These are phyloP conservation scores for Chaetomidium leptoderma DNA, from an alignment of 495 filamentous ascomycete species.

Conservation along the genomic window DNA sequence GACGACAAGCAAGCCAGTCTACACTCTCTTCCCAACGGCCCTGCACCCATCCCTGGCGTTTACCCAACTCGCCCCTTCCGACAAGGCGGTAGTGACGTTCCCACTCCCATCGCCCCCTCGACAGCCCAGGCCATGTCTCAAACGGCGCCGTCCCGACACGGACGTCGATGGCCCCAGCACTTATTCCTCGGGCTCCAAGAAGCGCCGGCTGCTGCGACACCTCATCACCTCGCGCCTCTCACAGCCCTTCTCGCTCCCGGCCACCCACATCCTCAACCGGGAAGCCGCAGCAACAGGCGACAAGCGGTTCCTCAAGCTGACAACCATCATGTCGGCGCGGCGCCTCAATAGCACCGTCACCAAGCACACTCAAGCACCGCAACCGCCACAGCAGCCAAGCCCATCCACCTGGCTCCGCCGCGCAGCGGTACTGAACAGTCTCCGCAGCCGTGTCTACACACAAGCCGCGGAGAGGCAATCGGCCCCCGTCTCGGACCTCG, in stretches of 20 bases:
- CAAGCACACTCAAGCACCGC: not conserved
- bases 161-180: slow-evolving; percentile 61
- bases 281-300: slow-evolving; percentile 40
- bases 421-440: slow-evolving; percentile 32
- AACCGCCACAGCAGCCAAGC: slow-evolving; percentile 13
- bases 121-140: slow-evolving; percentile 33
- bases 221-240: slow-evolving; percentile 67
- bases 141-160: slow-evolving; percentile 54
- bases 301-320: slow-evolving; percentile 47
- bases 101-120: slow-evolving; percentile 8
- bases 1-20: not conserved
- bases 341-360: slow-evolving; percentile 12
- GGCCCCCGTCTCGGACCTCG: slow-evolving; percentile 11
- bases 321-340: slow-evolving; percentile 28
- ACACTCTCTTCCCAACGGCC: not conserved
- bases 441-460: slow-evolving; percentile 22
- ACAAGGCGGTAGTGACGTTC: slow-evolving; percentile 22
- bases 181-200: slow-evolving; percentile 53
- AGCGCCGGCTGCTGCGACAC: slow-evolving; percentile 58
- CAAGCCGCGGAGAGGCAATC: slow-evolving; percentile 19
- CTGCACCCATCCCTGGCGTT: slow-evolving; percentile 9
- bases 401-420: slow-evolving; percentile 29
- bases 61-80: slow-evolving; percentile 17
- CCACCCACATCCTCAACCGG: slow-evolving; percentile 63
- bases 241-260: slow-evolving; percentile 60